Evolutionary conservation across 805 yeast species (phyloP), one percentile per base, ranked within the genome.

Genomic region (Teunomyces gatunensis): DNA sequence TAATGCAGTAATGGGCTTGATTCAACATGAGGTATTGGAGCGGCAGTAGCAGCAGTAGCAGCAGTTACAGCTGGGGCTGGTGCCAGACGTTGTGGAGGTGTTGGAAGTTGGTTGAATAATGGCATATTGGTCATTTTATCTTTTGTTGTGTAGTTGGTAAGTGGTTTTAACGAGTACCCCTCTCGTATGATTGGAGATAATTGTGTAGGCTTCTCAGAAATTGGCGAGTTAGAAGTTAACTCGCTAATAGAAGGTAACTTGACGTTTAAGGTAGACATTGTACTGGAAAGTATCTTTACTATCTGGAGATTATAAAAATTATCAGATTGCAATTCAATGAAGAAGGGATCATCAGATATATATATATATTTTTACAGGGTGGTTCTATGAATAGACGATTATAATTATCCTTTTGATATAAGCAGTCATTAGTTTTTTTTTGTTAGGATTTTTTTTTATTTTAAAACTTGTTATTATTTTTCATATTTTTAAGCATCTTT

Each of bases 221-320:
- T 40, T 6, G 47, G 50, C 11, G 51, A 48, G 23, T 33, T 17
- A 5, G 51, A 39, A 15, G 56, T 53, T 48, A 53, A 48, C 45
- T 53, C 56, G 42, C 56, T 50, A 21, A 53, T 53, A 6, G 54
- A 50, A 15, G 56, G 56, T 47, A 49, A 45, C 33, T 36, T 49
- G 32, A 49, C 45, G 30, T 34, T 41, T 4, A 42, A 10, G 21
- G 48, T 23, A 23, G 29, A 18, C 23, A 35, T 35, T 35, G 18
- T 11, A 6, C 5, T 10, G n/a, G 39, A n/a, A 18, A 5, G 13
- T 18, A 12, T 12, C 23, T n/a, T 12, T 32, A 9, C 2, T 25
- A 25, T 25, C 11, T 7, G 11, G 11, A 3, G 27, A 2, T 25
- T 9, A 9, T 25, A 9, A 25, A 25, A 25, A 7, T 7, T 25